Percentiles rank a stretch among this genome's conserved stretches.
These are phyloP conservation scores for Rhynchosporium graminicola DNA, from an alignment of 2,329 filamentous ascomycete genomes.

Conservation along the genomic window DNA sequence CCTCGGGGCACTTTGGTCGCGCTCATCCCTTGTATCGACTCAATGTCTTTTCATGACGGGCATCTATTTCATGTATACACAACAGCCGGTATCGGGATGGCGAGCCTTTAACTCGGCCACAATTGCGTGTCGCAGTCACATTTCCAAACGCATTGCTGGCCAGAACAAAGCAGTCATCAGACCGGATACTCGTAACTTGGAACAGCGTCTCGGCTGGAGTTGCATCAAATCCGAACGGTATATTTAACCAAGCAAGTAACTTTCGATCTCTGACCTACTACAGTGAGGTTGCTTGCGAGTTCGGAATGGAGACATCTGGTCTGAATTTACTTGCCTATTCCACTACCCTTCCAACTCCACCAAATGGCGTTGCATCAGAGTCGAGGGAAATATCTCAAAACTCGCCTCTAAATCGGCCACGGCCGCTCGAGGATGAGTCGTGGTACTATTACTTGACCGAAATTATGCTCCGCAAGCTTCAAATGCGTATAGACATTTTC, in stretches of 20 bases:
- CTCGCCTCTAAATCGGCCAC: no score
- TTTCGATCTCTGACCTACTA: neutral
- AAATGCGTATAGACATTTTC: constrained; percentile 6
- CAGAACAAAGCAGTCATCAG: neutral
- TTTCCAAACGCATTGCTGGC: neutral
- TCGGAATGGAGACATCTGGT: constrained; percentile 7
- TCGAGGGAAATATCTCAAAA: no score
- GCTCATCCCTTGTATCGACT: neutral
- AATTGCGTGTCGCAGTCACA: neutral
- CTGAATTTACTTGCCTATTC: neutral
- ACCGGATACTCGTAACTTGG: neutral
- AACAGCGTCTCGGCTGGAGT: constrained; percentile 2
- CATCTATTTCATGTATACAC: neutral
- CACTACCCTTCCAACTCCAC: neutral
- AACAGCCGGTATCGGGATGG: neutral
- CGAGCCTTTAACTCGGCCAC: constrained; percentile 4
- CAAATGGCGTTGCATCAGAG: neutral
- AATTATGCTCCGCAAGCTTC: neutral
- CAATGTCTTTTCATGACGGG: constrained; percentile 1
- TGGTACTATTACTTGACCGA: constrained; percentile 1
- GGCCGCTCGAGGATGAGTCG: neutral
- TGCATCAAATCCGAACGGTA: constrained; percentile 7
- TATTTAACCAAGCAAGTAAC: neutral
- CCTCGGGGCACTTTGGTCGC: constrained; percentile 1
- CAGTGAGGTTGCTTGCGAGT: neutral